Conservation (phyloP, 2,329 filamentous ascomycete species). For the Huntiella abstrusa region DNA sequence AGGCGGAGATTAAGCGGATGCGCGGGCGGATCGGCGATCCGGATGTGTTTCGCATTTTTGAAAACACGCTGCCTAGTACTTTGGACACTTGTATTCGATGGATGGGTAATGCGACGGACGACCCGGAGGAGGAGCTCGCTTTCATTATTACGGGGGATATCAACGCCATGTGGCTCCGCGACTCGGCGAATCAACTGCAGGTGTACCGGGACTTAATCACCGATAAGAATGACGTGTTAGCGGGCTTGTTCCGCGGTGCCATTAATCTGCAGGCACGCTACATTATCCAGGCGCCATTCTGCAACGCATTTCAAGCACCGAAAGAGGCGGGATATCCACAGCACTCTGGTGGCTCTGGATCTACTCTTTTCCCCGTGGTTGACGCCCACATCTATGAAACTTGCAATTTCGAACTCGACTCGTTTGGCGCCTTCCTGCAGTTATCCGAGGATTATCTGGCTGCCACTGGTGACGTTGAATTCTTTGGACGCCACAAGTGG, state of each 20-base stretch:
- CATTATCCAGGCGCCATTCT: constrained; percentile 54
- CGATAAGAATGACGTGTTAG: constrained; percentile 34
- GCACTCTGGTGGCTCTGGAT: constrained; percentile 9
- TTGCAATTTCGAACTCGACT: constrained; percentile 87
- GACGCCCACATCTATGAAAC: constrained; percentile 40
- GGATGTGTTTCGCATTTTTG: constrained; percentile 62
- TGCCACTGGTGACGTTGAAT: constrained; percentile 47
- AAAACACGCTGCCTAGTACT: constrained; percentile 70
- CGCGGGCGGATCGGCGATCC: constrained; percentile 24
- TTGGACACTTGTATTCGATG: constrained; percentile 67
- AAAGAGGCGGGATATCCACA: constrained; percentile 49
- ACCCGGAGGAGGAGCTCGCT: constrained; percentile 39
- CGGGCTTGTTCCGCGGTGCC: constrained; percentile 48
- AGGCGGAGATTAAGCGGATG: constrained; percentile 16
- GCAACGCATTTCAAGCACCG: constrained; percentile 80
- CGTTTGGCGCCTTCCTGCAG: constrained; percentile 68
- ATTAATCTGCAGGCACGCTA: constrained; percentile 56
- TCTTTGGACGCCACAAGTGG: constrained; percentile 55
- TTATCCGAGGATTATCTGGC: constrained; percentile 60
- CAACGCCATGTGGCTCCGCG: constrained; percentile 73
- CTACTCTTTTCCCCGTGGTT: constrained; percentile 12
- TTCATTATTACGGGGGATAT: constrained; percentile 76
- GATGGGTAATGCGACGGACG: constrained; percentile 41
- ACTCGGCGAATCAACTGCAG: constrained; percentile 59
- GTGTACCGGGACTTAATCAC: constrained; percentile 43